Conservation (phyloP, 148 eudicot genomes). For the Polygonum aviculare region DNA sequence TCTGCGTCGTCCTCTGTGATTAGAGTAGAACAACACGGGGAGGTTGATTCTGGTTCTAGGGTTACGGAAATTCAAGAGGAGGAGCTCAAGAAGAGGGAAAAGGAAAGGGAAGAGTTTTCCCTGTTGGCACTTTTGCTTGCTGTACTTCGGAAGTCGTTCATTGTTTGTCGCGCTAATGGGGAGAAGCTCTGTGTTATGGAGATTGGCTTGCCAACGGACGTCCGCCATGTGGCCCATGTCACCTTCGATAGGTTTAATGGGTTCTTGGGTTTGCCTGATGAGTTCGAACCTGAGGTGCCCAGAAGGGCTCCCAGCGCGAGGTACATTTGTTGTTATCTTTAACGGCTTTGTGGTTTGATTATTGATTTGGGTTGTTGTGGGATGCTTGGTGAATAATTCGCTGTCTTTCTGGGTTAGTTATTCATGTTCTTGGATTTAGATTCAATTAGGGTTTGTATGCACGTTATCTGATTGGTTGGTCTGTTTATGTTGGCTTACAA, state of each 20-base stretch:
- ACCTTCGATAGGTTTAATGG: constrained; percentile 96
- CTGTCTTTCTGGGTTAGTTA: background rate
- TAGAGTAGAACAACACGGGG: constrained; percentile 2
- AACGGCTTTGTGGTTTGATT: constrained; percentile 8
- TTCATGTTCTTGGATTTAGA: background rate
- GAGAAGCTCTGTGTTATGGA: constrained; percentile 56
- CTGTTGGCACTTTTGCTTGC: constrained; percentile 57
- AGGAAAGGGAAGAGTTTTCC: constrained; percentile 62
- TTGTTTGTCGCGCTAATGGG: constrained; percentile 47
- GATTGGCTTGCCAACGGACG: constrained; percentile 92
- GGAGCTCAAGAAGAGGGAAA: constrained; percentile 39
- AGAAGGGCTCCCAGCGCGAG: constrained; percentile 96
- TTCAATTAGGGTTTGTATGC: background rate
- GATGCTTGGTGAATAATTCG: background rate
- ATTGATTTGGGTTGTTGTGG: constrained; percentile 10
- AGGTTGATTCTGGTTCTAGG: constrained; percentile 18
- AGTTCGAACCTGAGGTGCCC: constrained; percentile 94
- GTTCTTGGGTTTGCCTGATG: constrained; percentile 98
- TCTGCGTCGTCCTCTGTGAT: background rate
- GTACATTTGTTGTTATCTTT: constrained; percentile 27
- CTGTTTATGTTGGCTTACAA: background rate
- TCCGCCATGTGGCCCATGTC: constrained; percentile 94
- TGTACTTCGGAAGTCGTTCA: constrained; percentile 63
- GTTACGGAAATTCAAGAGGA: constrained; percentile 21
- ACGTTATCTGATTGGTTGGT: background rate